Evolutionary conservation across 1,284 basidiomycete genomes (phyloP).

Genomic region (Papiliotrema fonsecae): DNA sequence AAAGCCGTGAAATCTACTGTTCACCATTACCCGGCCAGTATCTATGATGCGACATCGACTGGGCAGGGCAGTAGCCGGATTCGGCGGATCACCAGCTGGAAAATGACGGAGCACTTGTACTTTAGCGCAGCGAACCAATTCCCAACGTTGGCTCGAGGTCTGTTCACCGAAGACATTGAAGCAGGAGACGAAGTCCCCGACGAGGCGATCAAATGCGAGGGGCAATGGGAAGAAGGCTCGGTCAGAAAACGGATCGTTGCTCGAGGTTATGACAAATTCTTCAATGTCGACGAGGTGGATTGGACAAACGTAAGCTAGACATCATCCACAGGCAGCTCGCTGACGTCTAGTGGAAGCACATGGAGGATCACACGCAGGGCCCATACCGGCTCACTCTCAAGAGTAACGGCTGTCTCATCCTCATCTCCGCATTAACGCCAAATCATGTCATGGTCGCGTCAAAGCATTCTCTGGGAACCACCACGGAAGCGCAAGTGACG

Average conservation of each 20-base stretch:
- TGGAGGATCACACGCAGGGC: slow-evolving; percentile 65
- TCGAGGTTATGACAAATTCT: slow-evolving; percentile 98
- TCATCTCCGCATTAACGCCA: slow-evolving; percentile 79
- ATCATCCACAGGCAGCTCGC: not conserved
- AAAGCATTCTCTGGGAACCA: slow-evolving; percentile 77
- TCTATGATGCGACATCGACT: slow-evolving; percentile 24
- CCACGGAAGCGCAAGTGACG: slow-evolving; percentile 19
- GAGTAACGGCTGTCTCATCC: slow-evolving; percentile 97
- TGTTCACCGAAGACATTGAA: slow-evolving; percentile 63
- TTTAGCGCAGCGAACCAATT: slow-evolving; percentile 81
- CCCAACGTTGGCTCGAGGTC: slow-evolving; percentile 80
- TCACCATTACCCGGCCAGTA: slow-evolving; percentile 34
- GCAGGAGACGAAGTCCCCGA: slow-evolving; percentile 26
- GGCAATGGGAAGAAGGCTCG: slow-evolving; percentile 10
- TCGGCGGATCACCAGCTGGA: slow-evolving; percentile 69
- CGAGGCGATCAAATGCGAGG: slow-evolving; percentile 22
- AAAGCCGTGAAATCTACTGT: slow-evolving; percentile 37
- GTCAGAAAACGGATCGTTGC: slow-evolving; percentile 68
- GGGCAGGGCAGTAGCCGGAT: slow-evolving; percentile 16
- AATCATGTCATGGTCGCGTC: slow-evolving; percentile 78
- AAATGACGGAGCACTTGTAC: slow-evolving; percentile 93
- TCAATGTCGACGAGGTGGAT: slow-evolving; percentile 91
- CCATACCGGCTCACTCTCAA: slow-evolving; percentile 91
- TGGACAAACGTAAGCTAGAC: slow-evolving; percentile 74
- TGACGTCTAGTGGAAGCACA: slow-evolving; percentile 64